Conservation (phyloP, 2,329 filamentous ascomycete genomes). For the Paradendryphiella salina region DNA sequence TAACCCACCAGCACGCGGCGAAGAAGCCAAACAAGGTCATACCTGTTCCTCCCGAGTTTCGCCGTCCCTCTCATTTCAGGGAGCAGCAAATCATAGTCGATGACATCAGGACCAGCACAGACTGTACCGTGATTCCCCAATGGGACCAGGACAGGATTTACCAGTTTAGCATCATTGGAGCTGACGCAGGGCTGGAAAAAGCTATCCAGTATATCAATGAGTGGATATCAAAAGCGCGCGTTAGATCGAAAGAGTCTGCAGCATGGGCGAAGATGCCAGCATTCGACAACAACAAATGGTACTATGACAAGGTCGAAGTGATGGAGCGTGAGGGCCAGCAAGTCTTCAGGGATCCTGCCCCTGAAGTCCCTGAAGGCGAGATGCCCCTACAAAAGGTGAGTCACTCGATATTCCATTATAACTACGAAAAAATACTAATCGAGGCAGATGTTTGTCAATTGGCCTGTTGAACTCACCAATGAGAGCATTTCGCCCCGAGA, state of each 20-base stretch:
- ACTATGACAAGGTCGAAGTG: slow-evolving; percentile 21
- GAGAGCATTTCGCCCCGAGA: slow-evolving; percentile 24
- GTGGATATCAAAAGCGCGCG: slow-evolving; percentile 32
- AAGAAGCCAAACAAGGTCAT: slow-evolving; percentile 26
- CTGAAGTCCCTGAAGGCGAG: slow-evolving; percentile 12
- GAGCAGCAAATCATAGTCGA: slow-evolving; percentile 21
- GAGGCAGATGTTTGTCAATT: slow-evolving; percentile 10
- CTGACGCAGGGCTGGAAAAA: slow-evolving; percentile 22
- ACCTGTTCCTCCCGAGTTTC: slow-evolving; percentile 26
- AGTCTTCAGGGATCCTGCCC: slow-evolving; percentile 25
- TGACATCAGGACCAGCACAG: slow-evolving; percentile 22
- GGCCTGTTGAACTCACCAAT: slow-evolving; percentile 30
- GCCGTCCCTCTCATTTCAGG: slow-evolving; percentile 14
- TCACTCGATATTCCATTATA: neutral
- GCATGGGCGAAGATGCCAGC: slow-evolving; percentile 37
- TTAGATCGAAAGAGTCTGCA: slow-evolving; percentile 26
- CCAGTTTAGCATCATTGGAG: slow-evolving; percentile 33
- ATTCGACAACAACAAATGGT: slow-evolving; percentile 31
- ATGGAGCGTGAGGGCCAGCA: slow-evolving; percentile 24
- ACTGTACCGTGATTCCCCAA: slow-evolving; percentile 24
- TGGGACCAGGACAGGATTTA: slow-evolving; percentile 17
- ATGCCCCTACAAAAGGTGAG: slow-evolving; percentile 14
- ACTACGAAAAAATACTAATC: neutral
- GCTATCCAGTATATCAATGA: slow-evolving; percentile 29
- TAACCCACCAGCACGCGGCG: neutral